Evolutionary conservation across 331 rosid species (phyloP), one percentile per base, ranked within the genome.

Genomic region (Rhamnella rubrinervis): DNA sequence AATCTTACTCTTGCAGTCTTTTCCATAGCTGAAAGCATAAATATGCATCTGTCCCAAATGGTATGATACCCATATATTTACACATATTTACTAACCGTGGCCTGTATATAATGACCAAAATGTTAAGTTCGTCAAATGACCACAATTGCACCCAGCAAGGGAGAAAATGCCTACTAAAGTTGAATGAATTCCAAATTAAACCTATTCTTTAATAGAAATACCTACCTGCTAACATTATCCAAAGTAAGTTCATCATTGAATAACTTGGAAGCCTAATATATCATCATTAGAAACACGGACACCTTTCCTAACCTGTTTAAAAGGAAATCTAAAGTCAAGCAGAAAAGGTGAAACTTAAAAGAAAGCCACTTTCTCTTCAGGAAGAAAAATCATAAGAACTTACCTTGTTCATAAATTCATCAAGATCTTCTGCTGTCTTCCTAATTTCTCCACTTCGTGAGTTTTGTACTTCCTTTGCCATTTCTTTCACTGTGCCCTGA

Each of bases 341-440:
- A 65, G 14, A 20, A 49, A 31, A 23, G 12, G 40, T 17, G 4
- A 37, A 68, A 68, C 14, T 53, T 11, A 55, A 12, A 40, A 5
- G 20, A 37, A 68, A 1, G 1, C 1, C 18, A 4, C 9, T 23
- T 23, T 2, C 14, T 44, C 49, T 11, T 2, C 1, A 10, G 39
- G 19, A 13, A 25, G 25, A n/a, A 40, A 56, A 56, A 8, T 49
- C 14, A 56, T 56, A 12, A 41, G 59, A 70, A 44, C 67, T 65
- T 59, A 86, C 99, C 86, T 75, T 62, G 81, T 72, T 89, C 76
- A 95, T 72, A 84, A 95, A 95, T 12, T 79, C 91, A 75, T 89
- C 97, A 61, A 95, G 99, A 83, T 95, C 99, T 83, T 91, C 97
- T 3, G 99, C 99, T 41, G 99, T 95, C 84, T 87, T 84, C 76